phyloP scores from a whole-genome alignment of 495 filamentous ascomycete species.

The Hypoxylon perforatum region DNA sequence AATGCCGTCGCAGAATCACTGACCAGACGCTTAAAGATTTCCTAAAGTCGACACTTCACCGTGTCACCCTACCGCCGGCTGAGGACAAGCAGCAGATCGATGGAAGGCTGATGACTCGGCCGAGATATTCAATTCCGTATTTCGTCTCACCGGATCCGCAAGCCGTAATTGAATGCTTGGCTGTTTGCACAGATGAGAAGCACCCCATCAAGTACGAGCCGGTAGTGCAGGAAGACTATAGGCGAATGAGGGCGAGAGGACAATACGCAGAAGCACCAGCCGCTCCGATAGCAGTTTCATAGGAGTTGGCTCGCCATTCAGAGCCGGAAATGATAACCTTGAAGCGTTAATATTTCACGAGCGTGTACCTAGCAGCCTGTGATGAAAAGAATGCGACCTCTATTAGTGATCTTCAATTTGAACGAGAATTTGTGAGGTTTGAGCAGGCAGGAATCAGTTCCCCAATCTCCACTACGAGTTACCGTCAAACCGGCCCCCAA shows the following conservation, averaged over 20 bases:
- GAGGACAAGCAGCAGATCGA: conserved; percentile 51
- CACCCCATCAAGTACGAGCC: conserved; percentile 64
- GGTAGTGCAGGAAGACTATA: conserved; percentile 62
- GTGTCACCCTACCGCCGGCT: conserved; percentile 59
- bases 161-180: conserved; percentile 66
- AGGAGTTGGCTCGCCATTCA: neutral
- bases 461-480: conserved; percentile 5
- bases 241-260: conserved; percentile 62
- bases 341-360: too few species aligned
- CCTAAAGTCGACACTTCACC: conserved; percentile 66
- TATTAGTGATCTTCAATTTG: too few species aligned
- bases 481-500: conserved; percentile 19
- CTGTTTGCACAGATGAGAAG: conserved; percentile 54
- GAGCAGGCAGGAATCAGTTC: conserved; percentile 5
- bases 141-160: conserved; percentile 68
- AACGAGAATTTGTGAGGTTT: too few species aligned
- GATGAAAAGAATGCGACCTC: too few species aligned
- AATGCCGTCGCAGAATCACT: conserved; percentile 13
- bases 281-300: conserved; percentile 14
- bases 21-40: conserved; percentile 49
- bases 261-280: conserved; percentile 56
- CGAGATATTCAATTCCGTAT: conserved; percentile 71
- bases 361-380: too few species aligned
- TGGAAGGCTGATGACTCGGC: conserved; percentile 58
- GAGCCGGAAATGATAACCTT: neutral